Evolutionary conservation across 2,329 filamentous ascomycete genomes (phyloP), one percentile per base, ranked within the genome.

Genomic region (Penicillium sp.): DNA sequence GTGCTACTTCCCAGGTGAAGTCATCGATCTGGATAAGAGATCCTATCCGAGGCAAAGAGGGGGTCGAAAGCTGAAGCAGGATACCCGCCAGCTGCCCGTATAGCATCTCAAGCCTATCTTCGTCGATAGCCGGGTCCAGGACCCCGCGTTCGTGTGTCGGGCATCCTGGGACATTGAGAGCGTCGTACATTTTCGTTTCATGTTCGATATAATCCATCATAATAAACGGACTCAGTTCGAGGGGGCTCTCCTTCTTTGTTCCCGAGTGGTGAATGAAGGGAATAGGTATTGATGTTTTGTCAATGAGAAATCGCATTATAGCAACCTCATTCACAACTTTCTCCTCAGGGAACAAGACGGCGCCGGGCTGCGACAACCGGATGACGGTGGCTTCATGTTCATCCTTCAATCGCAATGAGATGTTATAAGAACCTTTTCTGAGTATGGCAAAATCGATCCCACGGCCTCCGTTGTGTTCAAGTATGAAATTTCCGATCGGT

Each of bases 31-130:
- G 54, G 28, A 54, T 41, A 0, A 77, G 57, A 14, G 65, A 70
- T 7, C 73, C 74, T n/a, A 78, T 75, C 16, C 58, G 57, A 14
- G 64, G 31, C 18, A 40, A 30, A n/a, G 27, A 40, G 11, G 14
- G 38, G 1, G 4, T 9, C 7, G 25, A 40, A 7, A 40, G 37
- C 25, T 18, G 10, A 18, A 40, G 25, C 10, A 40, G 14, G 1
- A 40, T 3, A 4, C 11, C 6, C 1, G 37, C 37, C 8, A 29
- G 25, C n/a, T 40, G n/a, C 2, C 10, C 10, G 11, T 31, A 41
- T 12, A 41, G 12, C 8, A 19, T 13, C 11, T 31, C 16, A 11
- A 41, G 29, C 8, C 8, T 31, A 2, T 5, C 28, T 3, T 41
- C 11, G 16, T 22, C 10, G 28, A 31, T 41, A 3, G n/a, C 4